Conservation (phyloP, 148 eudicot genomes). For the Oxyria digyna region DNA sequence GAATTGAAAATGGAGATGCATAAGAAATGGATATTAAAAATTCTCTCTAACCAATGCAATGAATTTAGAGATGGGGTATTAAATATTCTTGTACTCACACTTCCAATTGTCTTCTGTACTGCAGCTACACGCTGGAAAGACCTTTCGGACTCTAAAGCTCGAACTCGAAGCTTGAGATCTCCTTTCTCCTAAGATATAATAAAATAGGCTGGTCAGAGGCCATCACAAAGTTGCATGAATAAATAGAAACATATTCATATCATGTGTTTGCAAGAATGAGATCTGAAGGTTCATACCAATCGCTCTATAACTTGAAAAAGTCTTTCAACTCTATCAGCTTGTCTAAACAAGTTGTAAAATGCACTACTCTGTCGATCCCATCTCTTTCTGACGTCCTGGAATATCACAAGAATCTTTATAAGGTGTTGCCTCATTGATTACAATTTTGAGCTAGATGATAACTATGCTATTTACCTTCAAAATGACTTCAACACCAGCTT, state of each 20-base stretch:
- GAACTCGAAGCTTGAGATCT: conserved; percentile 91
- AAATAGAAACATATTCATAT: neutral
- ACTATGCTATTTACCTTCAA: conserved; percentile 39
- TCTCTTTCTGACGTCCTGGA: conserved; percentile 85
- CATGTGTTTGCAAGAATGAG: neutral
- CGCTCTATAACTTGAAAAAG: conserved; percentile 69
- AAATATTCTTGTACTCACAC: conserved; percentile 39
- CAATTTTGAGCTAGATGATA: neutral
- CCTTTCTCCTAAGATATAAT: conserved; percentile 66
- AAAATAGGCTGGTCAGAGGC: neutral
- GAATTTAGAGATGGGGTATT: neutral
- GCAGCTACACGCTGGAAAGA: conserved; percentile 94
- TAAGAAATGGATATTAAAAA: neutral
- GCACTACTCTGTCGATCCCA: conserved; percentile 93
- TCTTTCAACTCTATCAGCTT: conserved; percentile 88
- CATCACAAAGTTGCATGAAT: neutral
- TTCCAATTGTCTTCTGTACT: conserved; percentile 86
- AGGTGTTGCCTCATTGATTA: neutral
- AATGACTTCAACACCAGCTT: conserved; percentile 91
- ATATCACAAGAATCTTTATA: neutral
- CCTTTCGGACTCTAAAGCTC: conserved; percentile 93
- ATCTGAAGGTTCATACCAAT: conserved; percentile 41
- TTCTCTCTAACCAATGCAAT: neutral
- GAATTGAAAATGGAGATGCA: neutral
- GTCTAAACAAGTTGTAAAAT: conserved; percentile 85